Percentiles rank a stretch among this genome's conserved stretches.
Conservation (phyloP, 75 land plant species). For the Sequoiadendron giganteum region DNA sequence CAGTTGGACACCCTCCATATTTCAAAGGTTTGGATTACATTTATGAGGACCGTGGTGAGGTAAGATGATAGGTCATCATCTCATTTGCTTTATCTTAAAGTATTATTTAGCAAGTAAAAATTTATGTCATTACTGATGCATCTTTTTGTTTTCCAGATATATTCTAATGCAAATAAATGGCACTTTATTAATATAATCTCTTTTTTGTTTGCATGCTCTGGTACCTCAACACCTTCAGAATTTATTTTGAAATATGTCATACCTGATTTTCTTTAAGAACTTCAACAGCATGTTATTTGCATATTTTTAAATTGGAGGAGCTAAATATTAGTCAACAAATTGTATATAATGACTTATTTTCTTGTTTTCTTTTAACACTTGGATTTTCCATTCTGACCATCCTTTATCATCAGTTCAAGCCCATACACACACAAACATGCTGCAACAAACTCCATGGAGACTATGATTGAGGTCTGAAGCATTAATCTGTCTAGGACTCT, state of each 20-base stretch:
- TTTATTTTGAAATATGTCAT: not conserved
- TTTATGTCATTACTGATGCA: not conserved
- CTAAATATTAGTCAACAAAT: not conserved
- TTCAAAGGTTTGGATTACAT: conserved; percentile 94
- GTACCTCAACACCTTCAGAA: not conserved
- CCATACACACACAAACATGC: not conserved
- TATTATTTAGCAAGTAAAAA: not conserved
- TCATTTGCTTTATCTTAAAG: not conserved
- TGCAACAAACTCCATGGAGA: not conserved
- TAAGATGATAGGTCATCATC: conserved; percentile 17
- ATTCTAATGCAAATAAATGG: not conserved
- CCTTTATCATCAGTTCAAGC: not conserved
- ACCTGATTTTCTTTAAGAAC: not conserved
- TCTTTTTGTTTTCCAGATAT: not conserved
- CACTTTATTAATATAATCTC: not conserved
- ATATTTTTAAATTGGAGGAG: not conserved
- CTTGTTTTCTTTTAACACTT: not conserved
- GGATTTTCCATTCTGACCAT: not conserved
- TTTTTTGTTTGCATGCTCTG: not conserved
- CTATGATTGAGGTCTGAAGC: not conserved
- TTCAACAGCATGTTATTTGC: not conserved
- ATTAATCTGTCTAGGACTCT: not conserved
- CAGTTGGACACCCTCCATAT: conserved; percentile 84
- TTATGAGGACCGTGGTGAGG: conserved; percentile 98
- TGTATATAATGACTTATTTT: not conserved